phyloP scores from a whole-genome alignment of 1,284 basidiomycete species.

The Sanghuangporus sanghuang region DNA sequence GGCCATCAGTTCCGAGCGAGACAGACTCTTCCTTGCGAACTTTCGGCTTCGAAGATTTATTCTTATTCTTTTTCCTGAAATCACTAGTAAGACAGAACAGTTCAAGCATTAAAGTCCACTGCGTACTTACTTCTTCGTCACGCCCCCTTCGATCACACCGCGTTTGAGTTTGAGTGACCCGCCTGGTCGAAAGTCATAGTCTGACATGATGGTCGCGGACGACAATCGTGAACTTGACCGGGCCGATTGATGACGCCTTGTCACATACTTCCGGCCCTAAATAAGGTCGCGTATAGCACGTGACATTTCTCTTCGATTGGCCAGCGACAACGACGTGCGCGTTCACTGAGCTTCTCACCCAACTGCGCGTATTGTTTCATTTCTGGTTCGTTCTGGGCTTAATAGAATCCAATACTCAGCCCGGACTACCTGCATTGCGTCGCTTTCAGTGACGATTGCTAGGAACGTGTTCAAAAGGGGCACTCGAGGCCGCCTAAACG shows the following conservation, averaged over 20 bases:
- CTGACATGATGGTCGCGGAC: slow-evolving; percentile 48
- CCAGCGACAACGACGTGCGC: too few relatives aligned
- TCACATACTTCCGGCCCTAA: background rate
- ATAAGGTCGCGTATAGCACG: background rate
- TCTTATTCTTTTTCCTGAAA: slow-evolving; percentile 83
- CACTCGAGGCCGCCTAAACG: background rate
- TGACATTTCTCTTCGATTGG: background rate
- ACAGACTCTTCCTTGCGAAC: slow-evolving; percentile 38
- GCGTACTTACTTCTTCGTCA: slow-evolving; percentile 73
- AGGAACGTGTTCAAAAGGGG: background rate
- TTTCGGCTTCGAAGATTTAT: slow-evolving; percentile 34
- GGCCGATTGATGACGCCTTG: too few relatives aligned
- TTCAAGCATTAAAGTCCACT: slow-evolving; percentile 1
- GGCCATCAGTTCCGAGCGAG: slow-evolving; percentile 36
- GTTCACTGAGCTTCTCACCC: too few relatives aligned
- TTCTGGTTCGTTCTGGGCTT: background rate
- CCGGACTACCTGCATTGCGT: background rate
- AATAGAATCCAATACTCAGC: background rate
- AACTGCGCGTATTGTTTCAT: background rate
- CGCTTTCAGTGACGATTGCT: background rate
- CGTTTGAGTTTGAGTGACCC: slow-evolving; percentile 86
- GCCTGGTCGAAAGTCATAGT: slow-evolving; percentile 82
- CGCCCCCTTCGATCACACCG: slow-evolving; percentile 67
- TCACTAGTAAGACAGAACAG: slow-evolving; percentile 18
- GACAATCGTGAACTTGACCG: background rate